phyloP scores from a whole-genome alignment of 805 yeast genomes.

The Trichomonascus vanleenenianus region DNA sequence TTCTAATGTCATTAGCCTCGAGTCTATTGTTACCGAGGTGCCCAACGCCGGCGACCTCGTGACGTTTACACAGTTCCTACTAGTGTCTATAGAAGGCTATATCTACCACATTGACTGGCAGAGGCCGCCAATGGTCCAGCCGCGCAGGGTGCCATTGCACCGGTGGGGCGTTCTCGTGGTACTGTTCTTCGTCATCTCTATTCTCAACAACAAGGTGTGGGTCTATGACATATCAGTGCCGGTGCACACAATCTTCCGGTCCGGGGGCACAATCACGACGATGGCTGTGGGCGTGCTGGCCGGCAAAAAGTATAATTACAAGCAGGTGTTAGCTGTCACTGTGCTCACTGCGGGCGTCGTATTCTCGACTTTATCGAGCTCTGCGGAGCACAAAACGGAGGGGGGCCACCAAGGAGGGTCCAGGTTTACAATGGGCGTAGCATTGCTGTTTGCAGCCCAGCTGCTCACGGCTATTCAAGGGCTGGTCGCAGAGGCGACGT shows the following conservation, averaged over 20 bases:
- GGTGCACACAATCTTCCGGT: conserved; percentile 56
- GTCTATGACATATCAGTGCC: conserved; percentile 54
- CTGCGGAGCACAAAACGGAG: no score
- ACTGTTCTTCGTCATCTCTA: conserved; percentile 43
- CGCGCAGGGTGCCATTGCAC: conserved; percentile 27
- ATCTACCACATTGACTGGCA: conserved; percentile 32
- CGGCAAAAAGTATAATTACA: conserved; percentile 38
- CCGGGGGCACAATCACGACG: conserved; percentile 55
- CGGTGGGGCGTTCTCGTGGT: conserved; percentile 40
- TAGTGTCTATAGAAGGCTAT: conserved; percentile 39
- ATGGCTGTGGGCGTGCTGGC: conserved; percentile 45
- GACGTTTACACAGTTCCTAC: conserved; percentile 49
- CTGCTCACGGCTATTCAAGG: conserved; percentile 50
- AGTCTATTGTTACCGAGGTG: conserved; percentile 36
- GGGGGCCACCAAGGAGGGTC: conserved; percentile 5
- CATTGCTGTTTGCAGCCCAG: conserved; percentile 40
- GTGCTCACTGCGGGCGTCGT: conserved; percentile 51
- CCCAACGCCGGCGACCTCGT: conserved; percentile 42
- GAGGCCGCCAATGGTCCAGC: conserved; percentile 26
- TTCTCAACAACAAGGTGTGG: conserved; percentile 53
- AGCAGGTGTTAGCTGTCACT: conserved; percentile 44
- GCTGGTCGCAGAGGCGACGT: conserved; percentile 46
- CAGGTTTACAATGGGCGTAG: conserved; percentile 31
- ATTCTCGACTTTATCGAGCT: conserved; percentile 24
- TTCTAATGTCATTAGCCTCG: conserved; percentile 57